These are phyloP conservation scores for Thelonectria blattea DNA, from an alignment of 2,329 filamentous ascomycete species.

Conservation along the genomic window DNA sequence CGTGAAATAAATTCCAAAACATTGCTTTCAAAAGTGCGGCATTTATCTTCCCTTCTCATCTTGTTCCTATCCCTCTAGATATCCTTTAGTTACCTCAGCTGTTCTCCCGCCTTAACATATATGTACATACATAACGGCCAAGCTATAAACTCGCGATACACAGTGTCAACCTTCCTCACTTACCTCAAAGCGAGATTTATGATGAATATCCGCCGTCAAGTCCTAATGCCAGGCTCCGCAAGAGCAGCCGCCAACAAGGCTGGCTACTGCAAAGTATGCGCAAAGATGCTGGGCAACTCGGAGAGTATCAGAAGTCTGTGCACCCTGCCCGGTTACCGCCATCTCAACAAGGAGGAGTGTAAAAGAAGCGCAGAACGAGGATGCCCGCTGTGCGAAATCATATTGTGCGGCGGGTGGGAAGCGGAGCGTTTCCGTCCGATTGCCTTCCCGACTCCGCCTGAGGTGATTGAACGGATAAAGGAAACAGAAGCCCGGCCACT, in stretches of 20 bases:
- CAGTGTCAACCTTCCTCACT: too few relatives aligned
- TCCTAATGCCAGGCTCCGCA: not conserved
- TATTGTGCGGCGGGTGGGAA: conserved; percentile 6
- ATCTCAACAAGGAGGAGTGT: not conserved
- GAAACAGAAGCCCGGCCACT: not conserved
- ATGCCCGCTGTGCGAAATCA: conserved; percentile 7
- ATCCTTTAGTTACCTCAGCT: too few relatives aligned
- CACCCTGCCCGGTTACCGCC: conserved; percentile 8
- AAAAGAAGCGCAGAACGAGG: not conserved
- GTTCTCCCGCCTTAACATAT: too few relatives aligned
- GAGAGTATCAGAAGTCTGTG: not conserved
- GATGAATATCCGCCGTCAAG: not conserved
- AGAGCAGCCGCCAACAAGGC: not conserved
- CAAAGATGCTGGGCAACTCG: conserved; percentile 1
- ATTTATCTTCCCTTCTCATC: too few relatives aligned
- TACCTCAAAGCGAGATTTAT: too few relatives aligned
- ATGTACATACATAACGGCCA: too few relatives aligned
- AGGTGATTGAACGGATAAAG: not conserved
- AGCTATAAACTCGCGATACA: too few relatives aligned
- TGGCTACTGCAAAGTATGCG: conserved; percentile 5
- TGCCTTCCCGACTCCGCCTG: not conserved
- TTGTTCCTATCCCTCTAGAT: too few relatives aligned
- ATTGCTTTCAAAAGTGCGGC: too few relatives aligned
- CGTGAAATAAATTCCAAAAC: too few relatives aligned
- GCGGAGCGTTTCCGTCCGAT: not conserved